Conservation (phyloP, 257 asterid species). For the Petrea volubilis region DNA sequence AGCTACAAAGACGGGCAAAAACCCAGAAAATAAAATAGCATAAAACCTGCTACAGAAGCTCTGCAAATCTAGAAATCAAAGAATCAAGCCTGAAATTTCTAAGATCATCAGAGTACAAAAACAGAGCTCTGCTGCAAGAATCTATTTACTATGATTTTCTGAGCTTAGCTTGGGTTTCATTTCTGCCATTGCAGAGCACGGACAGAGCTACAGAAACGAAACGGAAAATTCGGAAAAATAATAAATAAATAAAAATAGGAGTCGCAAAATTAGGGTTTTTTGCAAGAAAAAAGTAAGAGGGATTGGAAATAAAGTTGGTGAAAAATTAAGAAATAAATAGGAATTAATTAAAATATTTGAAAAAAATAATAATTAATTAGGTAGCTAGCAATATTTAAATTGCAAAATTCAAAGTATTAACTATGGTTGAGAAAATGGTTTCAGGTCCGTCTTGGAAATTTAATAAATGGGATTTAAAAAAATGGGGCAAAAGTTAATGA, state of each 20-base stretch:
- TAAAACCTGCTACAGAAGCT: slow-evolving; percentile 33
- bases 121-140: slow-evolving; percentile 36
- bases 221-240: not conserved
- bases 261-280: slow-evolving; percentile 66
- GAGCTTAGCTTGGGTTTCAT: slow-evolving; percentile 30
- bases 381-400: slow-evolving; percentile 61
- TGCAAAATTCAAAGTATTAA: slow-evolving; percentile 70
- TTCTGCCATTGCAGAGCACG: slow-evolving; percentile 48
- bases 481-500: slow-evolving; percentile 49
- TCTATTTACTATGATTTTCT: slow-evolving; percentile 30
- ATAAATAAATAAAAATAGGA: slow-evolving; percentile 23
- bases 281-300: slow-evolving; percentile 41
- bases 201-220: slow-evolving; percentile 38
- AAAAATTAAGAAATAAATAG: slow-evolving; percentile 33
- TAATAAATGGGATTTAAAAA: slow-evolving; percentile 48
- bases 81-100: slow-evolving; percentile 32
- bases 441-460: slow-evolving; percentile 87
- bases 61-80: slow-evolving; percentile 37
- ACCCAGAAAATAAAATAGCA: slow-evolving; percentile 25
- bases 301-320: slow-evolving; percentile 40
- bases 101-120: slow-evolving; percentile 46
- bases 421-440: slow-evolving; percentile 81
- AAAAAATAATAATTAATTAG: slow-evolving; percentile 29
- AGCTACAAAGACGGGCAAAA: slow-evolving; percentile 2
- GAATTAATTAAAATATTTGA: slow-evolving; percentile 36